Evolutionary conservation across 768 basidiomycete genomes (phyloP).

Genomic region (Suillus cothurnatus): DNA sequence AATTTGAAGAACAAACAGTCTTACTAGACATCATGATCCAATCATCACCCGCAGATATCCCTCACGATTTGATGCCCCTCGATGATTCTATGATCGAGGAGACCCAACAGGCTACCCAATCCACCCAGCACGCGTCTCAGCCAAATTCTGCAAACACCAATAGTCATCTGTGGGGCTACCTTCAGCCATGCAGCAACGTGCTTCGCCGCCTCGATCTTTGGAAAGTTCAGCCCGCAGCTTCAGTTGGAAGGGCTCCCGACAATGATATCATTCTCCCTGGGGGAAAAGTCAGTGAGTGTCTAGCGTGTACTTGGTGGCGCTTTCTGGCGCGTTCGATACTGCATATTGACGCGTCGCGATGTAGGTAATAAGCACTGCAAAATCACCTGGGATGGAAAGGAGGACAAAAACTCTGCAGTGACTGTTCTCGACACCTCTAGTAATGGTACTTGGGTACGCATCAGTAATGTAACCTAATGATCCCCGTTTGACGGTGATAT

Average conservation of each 20-base stretch:
- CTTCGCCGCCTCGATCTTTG: conserved; percentile 64
- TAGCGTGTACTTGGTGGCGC: conserved; percentile 6
- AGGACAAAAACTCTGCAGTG: conserved; percentile 34
- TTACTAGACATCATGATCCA: conserved; percentile 7
- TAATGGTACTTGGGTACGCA: conserved; percentile 47
- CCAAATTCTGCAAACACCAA: conserved; percentile 19
- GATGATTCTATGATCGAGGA: conserved; percentile 34
- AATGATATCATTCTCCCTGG: conserved; percentile 65
- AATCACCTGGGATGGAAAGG: conserved; percentile 38
- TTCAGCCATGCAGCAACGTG: conserved; percentile 60
- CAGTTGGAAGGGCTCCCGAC: conserved; percentile 54
- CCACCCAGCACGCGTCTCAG: conserved; percentile 41
- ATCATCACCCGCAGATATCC: conserved; percentile 9
- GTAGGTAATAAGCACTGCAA: conserved; percentile 43
- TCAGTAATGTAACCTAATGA: not conserved
- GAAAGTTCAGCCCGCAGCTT: conserved; percentile 50
- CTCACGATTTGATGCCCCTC: conserved; percentile 25
- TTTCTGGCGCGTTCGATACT: conserved; percentile 16
- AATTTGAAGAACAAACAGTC: conserved; percentile 1
- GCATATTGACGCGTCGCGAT: conserved; percentile 27
- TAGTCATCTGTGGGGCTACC: conserved; percentile 65
- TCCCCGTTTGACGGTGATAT: not conserved
- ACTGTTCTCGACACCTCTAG: conserved; percentile 38
- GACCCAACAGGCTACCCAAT: conserved; percentile 43
- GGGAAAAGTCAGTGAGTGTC: conserved; percentile 69